These are phyloP conservation scores for Trichodelitschia bisporula DNA, from an alignment of 495 filamentous ascomycete species.

Conservation along the genomic window DNA sequence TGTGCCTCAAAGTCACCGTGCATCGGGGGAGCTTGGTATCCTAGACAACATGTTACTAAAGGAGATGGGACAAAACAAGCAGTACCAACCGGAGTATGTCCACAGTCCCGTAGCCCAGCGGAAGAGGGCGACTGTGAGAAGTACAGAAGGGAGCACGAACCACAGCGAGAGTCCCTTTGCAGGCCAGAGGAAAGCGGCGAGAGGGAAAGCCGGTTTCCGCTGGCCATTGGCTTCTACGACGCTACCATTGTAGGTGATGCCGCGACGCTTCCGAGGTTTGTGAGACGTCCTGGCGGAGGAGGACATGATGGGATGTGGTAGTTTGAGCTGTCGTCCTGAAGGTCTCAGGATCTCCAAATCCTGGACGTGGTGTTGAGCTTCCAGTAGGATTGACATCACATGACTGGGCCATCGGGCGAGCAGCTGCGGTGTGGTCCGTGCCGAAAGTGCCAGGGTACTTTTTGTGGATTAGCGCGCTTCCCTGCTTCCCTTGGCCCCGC, in stretches of 20 bases:
- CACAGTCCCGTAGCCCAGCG: slow-evolving; percentile 80
- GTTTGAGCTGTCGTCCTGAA: no score
- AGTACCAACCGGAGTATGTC: slow-evolving; percentile 63
- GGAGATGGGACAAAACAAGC: background rate
- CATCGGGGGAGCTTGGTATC: slow-evolving; percentile 64
- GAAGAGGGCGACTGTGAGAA: slow-evolving; percentile 82
- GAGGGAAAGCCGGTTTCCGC: slow-evolving; percentile 59
- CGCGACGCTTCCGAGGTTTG: slow-evolving; percentile 30
- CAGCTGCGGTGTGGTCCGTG: no score
- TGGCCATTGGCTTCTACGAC: slow-evolving; percentile 14
- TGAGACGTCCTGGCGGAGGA: no score
- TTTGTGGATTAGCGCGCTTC: background rate
- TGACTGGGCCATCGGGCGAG: no score
- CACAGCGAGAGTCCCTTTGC: slow-evolving; percentile 77
- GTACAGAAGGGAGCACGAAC: slow-evolving; percentile 62
- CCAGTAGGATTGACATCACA: no score
- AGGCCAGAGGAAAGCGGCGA: slow-evolving; percentile 82
- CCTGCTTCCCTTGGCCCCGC: no score
- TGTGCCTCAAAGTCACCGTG: slow-evolving; percentile 96
- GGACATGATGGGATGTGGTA: no score
- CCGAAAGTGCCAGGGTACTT: background rate
- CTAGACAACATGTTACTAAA: slow-evolving; percentile 15
- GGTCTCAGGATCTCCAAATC: no score
- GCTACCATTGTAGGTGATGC: no score
- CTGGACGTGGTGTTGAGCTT: no score